These are phyloP conservation scores for Annona squamosa DNA, from an alignment of 164 flowering plant genomes.

Conservation along the genomic window DNA sequence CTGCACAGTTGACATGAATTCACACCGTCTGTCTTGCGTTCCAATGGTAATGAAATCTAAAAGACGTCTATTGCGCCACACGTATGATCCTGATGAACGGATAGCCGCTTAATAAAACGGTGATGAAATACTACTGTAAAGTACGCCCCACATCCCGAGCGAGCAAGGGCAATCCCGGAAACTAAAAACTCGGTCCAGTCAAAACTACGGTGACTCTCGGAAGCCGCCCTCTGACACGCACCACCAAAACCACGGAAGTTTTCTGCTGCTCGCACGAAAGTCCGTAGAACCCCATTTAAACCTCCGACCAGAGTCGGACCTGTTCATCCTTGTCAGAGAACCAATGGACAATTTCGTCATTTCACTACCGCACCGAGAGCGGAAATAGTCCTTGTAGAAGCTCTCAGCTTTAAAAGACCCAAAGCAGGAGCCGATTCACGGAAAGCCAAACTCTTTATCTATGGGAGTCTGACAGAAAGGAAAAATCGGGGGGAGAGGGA, in stretches of 20 bases:
- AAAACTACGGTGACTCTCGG: slow-evolving; percentile 30
- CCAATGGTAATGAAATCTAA: too few relatives aligned
- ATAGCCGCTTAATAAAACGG: background rate
- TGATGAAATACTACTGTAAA: background rate
- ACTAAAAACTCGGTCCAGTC: slow-evolving; percentile 9
- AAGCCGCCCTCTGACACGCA: slow-evolving; percentile 26
- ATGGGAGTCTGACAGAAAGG: background rate
- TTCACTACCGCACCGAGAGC: too few relatives aligned
- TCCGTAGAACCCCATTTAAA: background rate
- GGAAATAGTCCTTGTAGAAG: background rate
- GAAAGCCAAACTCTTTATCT: background rate
- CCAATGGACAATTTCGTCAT: slow-evolving; percentile 3
- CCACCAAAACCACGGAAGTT: slow-evolving; percentile 14
- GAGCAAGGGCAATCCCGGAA: slow-evolving; percentile 13
- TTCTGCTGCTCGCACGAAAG: slow-evolving; percentile 5
- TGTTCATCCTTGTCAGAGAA: slow-evolving; percentile 9
- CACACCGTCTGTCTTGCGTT: too few relatives aligned
- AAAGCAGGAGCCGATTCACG: slow-evolving; percentile 50
- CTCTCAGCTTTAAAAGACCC: slow-evolving; percentile 36
- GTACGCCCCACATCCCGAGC: background rate
- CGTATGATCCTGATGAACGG: background rate
- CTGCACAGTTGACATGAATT: too few relatives aligned
- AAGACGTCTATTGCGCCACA: background rate
- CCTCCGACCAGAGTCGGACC: background rate
- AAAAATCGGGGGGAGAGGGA: background rate